phyloP scores from a whole-genome alignment of 1,284 basidiomycete species.

The Pseudozyma sp. region DNA sequence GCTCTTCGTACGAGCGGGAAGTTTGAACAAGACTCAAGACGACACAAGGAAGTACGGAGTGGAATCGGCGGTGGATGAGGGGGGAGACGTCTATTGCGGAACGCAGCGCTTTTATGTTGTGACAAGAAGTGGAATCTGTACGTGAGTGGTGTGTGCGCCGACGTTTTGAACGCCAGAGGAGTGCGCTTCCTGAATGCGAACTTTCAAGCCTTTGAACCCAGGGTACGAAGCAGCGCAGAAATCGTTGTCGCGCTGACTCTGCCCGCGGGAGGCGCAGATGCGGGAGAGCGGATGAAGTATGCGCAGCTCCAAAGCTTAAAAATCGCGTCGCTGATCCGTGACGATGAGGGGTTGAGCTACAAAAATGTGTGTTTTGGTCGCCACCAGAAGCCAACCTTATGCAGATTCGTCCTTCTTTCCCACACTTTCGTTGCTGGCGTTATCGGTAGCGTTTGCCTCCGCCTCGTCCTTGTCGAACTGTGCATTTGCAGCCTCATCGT shows the following conservation, averaged over 20 bases:
- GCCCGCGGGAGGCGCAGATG: background rate
- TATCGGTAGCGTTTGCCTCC: conserved; percentile 13
- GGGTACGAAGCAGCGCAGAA: no score
- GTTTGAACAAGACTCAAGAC: no score
- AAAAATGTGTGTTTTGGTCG: background rate
- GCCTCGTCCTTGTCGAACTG: conserved; percentile 42
- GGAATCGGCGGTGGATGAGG: no score
- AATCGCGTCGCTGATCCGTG: conserved; percentile 19
- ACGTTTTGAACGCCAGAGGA: background rate
- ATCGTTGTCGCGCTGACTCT: no score
- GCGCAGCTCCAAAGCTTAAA: conserved; percentile 12
- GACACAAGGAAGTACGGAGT: no score
- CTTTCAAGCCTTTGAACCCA: no score
- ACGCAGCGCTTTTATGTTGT: background rate
- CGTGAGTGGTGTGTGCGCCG: conserved; percentile 17
- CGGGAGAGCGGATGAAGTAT: conserved; percentile 1
- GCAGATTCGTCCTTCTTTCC: conserved; percentile 17
- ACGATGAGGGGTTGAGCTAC: conserved; percentile 18
- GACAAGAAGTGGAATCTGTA: background rate
- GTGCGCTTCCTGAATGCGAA: no score
- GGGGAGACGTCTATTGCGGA: conserved; percentile 6
- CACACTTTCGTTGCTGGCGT: background rate
- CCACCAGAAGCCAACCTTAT: conserved; percentile 11
- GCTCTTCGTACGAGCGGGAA: no score
- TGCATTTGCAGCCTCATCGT: conserved; percentile 57